Evolutionary conservation across 306 rosid genomes (phyloP).

Genomic region (Rubus parviflorus): DNA sequence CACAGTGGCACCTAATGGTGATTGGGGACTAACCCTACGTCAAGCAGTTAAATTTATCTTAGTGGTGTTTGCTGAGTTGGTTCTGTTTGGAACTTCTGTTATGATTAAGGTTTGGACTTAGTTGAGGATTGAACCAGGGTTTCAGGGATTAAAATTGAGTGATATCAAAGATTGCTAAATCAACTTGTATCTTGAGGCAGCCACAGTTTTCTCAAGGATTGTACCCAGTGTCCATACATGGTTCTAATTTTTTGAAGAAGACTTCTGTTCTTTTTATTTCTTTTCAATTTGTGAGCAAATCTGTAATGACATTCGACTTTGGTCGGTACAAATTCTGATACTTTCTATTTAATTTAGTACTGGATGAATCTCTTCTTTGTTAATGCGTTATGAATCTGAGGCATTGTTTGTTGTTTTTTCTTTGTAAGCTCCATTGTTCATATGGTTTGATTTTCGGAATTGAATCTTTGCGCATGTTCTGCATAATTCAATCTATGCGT

Average conservation of each 20-base stretch:
- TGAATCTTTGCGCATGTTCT: neutral
- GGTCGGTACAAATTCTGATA: neutral
- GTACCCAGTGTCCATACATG: neutral
- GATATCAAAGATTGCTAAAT: neutral
- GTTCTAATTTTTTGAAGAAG: neutral
- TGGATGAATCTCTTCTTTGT: neutral
- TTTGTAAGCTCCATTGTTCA: neutral
- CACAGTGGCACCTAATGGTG: neutral
- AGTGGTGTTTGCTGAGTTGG: neutral
- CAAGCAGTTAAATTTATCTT: neutral
- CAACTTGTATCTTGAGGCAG: neutral
- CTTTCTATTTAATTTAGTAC: neutral
- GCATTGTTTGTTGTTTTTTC: neutral
- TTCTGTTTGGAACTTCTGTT: neutral
- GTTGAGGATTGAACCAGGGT: neutral
- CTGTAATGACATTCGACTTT: neutral
- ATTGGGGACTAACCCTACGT: no score
- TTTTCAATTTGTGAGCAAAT: neutral
- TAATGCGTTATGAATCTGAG: constrained; percentile 1
- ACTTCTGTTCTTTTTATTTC: neutral
- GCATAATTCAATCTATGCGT: neutral
- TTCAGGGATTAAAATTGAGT: neutral
- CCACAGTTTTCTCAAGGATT: neutral
- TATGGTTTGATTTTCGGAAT: neutral
- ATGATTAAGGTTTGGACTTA: neutral